phyloP scores from a whole-genome alignment of 257 asterid species.

The Ballota nigra region DNA sequence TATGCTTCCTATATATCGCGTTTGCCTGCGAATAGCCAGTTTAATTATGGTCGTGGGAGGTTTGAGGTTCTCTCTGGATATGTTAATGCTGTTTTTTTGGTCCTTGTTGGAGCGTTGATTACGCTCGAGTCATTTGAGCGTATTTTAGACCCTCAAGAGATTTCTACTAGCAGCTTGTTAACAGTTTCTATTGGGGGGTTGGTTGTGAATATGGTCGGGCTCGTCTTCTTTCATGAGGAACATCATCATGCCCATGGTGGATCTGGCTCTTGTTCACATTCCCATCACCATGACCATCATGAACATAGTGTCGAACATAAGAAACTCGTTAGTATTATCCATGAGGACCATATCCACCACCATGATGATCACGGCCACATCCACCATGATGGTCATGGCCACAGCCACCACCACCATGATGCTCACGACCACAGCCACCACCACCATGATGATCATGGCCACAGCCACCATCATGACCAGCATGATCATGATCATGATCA shows the following conservation, averaged over 20 bases:
- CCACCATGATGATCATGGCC: background rate
- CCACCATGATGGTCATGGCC: background rate
- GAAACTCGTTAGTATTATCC: constrained; percentile 27
- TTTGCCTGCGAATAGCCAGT: constrained; percentile 81
- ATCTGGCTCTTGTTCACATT: constrained; percentile 67
- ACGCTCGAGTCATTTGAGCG: constrained; percentile 90
- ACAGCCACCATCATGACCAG: constrained; percentile 6
- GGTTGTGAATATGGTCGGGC: constrained; percentile 80
- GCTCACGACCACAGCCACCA: constrained; percentile 8
- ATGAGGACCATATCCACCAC: constrained; percentile 28
- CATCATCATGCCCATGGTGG: constrained; percentile 99
- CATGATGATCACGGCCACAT: background rate
- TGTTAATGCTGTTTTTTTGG: constrained; percentile 85
- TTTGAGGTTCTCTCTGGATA: constrained; percentile 96
- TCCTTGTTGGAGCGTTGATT: constrained; percentile 84
- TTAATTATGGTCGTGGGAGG: constrained; percentile 93
- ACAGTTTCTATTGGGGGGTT: constrained; percentile 92
- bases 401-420: background rate
- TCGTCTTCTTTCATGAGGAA: constrained; percentile 95
- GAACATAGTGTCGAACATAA: constrained; percentile 28
- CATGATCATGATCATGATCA: background rate
- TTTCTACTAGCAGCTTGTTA: constrained; percentile 76
- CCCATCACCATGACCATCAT: constrained; percentile 47
- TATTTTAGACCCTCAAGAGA: constrained; percentile 94
- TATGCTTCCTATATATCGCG: constrained; percentile 94